Base-by-base conservation (phyloP, 2,329 filamentous ascomycete genomes). In the Ramularia endophylla region DNA sequence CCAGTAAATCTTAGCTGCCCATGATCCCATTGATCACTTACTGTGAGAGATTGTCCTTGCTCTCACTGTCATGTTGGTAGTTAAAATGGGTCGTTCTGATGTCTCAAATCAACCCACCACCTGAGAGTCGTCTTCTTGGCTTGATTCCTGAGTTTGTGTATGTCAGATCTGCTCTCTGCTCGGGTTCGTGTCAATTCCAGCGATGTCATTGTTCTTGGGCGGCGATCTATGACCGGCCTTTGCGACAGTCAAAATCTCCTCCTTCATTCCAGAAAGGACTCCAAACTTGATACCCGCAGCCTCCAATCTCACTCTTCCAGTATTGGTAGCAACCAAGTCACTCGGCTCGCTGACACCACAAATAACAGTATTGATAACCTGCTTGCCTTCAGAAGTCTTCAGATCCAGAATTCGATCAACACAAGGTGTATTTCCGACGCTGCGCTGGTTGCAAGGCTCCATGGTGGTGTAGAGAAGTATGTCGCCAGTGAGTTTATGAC, bases 321-420 rank as follows among this genome's bases (percentile, higher is more conserved):
- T 76, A 51, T 94, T 97, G 45, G 84, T 75, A 5, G 80, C 80
- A 13, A 97, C 87, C 65, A 97, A 98, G 22, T 80, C 95, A 55
- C 85, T 84, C 0, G 92, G 92, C 66, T 98, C 92, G 53, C 81
- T 75, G 0, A 95, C 85, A 0, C 92, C 92, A 19, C 94, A 81
- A 53, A 90, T 94, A 4, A 98, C 87, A 34, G 78, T 84, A 46
- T 73, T 75, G 41, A 95, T 84, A 30, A 74, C 78, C 1, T 64
- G 66, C 9, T 69, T 70, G 15, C 83, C 70, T 51, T 48, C 57
- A 38, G 37, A 48, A 32, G 49, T 68, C 47, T 50, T 74, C 68
- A 62, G 19, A 22, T 62, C 59, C 29, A 94, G 65, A 17, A 98
- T 85, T 39, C 90, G 73, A 54, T 95, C 79, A 6, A 87, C 84